These are phyloP conservation scores for Acorus gramineus DNA, from an alignment of 106 monocot genomes.

Conservation along the genomic window DNA sequence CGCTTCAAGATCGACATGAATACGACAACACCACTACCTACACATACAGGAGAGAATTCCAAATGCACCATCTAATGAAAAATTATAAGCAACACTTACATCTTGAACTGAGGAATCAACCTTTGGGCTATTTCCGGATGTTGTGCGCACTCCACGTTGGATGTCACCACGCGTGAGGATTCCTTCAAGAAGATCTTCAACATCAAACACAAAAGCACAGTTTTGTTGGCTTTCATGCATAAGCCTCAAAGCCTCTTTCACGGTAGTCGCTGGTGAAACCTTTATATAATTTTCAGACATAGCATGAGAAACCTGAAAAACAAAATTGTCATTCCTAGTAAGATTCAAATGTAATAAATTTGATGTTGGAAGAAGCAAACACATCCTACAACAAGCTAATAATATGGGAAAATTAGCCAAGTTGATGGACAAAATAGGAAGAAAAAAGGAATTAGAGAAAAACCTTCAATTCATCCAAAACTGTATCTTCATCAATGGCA, in stretches of 20 bases:
- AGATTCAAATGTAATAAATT: neutral
- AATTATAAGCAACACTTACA: constrained; percentile 29
- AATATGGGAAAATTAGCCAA: neutral
- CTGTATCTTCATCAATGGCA: constrained; percentile 35
- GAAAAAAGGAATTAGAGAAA: neutral
- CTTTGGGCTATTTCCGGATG: constrained; percentile 14
- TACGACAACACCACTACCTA: too few relatives aligned
- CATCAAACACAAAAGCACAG: constrained; percentile 79
- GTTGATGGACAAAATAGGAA: neutral
- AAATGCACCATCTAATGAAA: too few relatives aligned
- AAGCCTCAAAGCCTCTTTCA: constrained; percentile 53
- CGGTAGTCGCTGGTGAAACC: constrained; percentile 29
- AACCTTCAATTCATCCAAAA: constrained; percentile 95
- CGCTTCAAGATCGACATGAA: too few relatives aligned
- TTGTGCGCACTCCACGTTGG: constrained; percentile 34
- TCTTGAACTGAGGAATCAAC: constrained; percentile 25
- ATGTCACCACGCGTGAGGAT: constrained; percentile 82
- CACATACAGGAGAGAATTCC: too few relatives aligned
- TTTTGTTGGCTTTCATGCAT: constrained; percentile 74
- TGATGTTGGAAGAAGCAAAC: neutral
- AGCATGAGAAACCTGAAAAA: constrained; percentile 74
- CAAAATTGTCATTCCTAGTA: neutral
- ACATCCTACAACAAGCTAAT: neutral
- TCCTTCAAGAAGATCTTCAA: constrained; percentile 85
- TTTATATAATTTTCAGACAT: constrained; percentile 74